phyloP scores from a whole-genome alignment of 768 basidiomycete genomes.

The Trametes gibbosa region DNA sequence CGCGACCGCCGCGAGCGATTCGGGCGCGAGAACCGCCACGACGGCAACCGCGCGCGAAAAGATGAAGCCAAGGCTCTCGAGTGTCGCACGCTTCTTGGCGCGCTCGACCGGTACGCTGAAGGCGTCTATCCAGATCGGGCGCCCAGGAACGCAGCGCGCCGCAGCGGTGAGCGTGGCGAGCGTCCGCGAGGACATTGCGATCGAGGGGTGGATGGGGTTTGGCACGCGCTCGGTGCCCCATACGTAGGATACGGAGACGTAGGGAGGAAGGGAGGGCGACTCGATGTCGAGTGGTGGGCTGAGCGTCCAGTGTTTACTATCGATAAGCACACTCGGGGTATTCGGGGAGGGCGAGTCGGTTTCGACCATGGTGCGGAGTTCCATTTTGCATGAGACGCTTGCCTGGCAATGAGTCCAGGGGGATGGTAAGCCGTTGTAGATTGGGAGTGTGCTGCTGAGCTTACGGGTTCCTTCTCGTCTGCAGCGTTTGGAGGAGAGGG shows the following conservation, averaged over 20 bases:
- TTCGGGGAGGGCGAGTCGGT: not conserved
- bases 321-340: not conserved
- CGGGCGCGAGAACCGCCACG: conserved; percentile 14
- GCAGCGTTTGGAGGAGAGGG: no score
- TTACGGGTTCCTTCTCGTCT: not conserved
- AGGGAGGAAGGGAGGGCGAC: not conserved
- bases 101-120: conserved; percentile 21
- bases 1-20: conserved; percentile 15
- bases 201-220: conserved; percentile 15
- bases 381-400: conserved; percentile 14
- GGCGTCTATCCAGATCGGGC: conserved; percentile 18
- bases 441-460: not conserved
- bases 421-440: no score
- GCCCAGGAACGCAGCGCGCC: conserved; percentile 5
- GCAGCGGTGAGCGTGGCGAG: conserved; percentile 10
- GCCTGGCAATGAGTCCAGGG: not conserved
- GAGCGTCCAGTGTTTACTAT: conserved; percentile 13
- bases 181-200: conserved; percentile 21
- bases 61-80: conserved; percentile 22
- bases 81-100: conserved; percentile 10
- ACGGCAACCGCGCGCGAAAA: conserved; percentile 14
- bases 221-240: conserved; percentile 14
- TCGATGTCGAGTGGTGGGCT: conserved; percentile 16
- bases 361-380: conserved; percentile 18
- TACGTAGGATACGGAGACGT: conserved; percentile 25